Evolutionary conservation across 148 eudicot species (phyloP).

Genomic region (Rhododendron ovatum): DNA sequence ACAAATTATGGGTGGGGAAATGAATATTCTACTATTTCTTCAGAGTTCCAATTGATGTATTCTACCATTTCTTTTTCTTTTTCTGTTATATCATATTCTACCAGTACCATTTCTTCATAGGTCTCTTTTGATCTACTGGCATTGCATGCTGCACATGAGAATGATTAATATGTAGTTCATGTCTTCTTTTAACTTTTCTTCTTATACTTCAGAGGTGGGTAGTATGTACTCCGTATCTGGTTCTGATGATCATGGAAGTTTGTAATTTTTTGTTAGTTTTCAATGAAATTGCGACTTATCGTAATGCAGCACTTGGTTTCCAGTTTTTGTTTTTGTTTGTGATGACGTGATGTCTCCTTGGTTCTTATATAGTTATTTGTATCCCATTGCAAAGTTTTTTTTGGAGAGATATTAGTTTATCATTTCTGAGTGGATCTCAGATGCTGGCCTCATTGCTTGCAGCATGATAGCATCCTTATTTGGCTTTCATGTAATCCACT

Average conservation of each 20-base stretch:
- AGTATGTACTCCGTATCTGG: neutral
- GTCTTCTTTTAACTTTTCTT: neutral
- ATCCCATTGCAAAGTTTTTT: neutral
- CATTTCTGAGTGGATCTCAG: neutral
- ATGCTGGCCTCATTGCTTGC: neutral
- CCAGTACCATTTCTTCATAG: neutral
- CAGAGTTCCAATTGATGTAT: no score
- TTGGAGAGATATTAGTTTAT: neutral
- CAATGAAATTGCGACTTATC: neutral
- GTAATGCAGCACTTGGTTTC: neutral
- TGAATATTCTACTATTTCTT: neutral
- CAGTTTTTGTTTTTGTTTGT: neutral
- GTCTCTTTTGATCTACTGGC: neutral
- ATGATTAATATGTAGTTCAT: neutral
- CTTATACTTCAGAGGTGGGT: neutral
- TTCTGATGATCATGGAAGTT: neutral
- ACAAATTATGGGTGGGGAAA: neutral
- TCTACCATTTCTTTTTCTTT: no score
- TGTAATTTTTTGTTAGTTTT: neutral
- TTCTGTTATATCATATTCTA: no score
- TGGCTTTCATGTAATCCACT: neutral
- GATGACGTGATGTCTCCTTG: neutral
- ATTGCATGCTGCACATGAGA: neutral
- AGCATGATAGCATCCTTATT: neutral
- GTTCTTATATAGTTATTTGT: neutral